Evolutionary conservation across 1,139 yeast species (phyloP), one percentile per base, ranked within the genome.

Genomic region (Sugiyamaella neomexicana): DNA sequence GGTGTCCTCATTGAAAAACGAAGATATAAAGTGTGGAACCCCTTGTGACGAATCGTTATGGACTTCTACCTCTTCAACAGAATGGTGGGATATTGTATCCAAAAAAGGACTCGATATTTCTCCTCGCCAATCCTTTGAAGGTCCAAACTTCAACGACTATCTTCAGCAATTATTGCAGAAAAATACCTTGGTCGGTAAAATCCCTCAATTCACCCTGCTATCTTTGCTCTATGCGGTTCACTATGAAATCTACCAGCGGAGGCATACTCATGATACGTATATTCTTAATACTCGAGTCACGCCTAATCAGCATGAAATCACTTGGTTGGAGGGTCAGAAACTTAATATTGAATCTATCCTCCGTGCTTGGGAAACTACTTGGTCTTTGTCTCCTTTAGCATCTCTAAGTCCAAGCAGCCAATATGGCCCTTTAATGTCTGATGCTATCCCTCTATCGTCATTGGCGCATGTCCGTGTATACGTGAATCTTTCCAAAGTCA

Each of bases 31-130:
- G 55, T 85, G 91, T 67, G 97, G 97, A 13, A 80, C 81, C 15
- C 87, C 87, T 39, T 87, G 96, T 67, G 76, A 76, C 62, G 96
- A 88, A 65, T 76, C 75, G 13, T 71, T 90, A 58, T 90, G 96
- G 93, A 74, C 76, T 52, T 80, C 89, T 44, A 76, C 77, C 37
- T 75, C 78, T 51, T 73, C 83, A 10, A 64, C 67, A 5, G 82
- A 80, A 50, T 90, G 97, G 97, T 73, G 71, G 68, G 62, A 59
- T 2, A 57, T 65, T 9, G 57, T 70, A 54, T 60, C 58, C 36
- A 60, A 64, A 44, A 66, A 68, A 58, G 66, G 64, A 27, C 54
- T 64, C 45, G 49, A 65, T 36, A 62, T 64, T 5, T 58, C 60
- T 9, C 59, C 64, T 4, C 54, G 55, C 12, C 60, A 55, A 23